A percentile compares a stretch with the other conserved stretches of the same genome.
Conservation (phyloP, 306 rosid species). For the Bauhinia variegata region DNA sequence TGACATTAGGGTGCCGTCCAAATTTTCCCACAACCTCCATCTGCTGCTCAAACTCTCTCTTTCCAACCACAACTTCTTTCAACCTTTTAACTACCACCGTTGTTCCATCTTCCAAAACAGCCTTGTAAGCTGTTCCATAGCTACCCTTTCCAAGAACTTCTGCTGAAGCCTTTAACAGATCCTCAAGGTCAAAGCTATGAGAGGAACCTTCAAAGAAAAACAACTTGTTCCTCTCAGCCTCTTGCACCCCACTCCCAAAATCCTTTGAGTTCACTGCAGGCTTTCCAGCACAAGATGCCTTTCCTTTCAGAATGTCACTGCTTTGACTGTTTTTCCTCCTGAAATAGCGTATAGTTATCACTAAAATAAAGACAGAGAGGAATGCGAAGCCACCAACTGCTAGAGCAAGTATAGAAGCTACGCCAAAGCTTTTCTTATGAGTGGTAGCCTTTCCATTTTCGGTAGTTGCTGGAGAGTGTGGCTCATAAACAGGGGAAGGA, state of each 20-base stretch:
- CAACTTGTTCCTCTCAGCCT: conserved; percentile 77
- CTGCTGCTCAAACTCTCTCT: conserved; percentile 82
- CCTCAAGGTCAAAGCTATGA: conserved; percentile 74
- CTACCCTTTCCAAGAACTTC: conserved; percentile 92
- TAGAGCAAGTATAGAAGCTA: conserved; percentile 53
- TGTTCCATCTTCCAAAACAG: conserved; percentile 82
- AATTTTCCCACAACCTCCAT: conserved; percentile 70
- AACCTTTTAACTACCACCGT: conserved; percentile 79
- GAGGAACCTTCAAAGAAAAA: conserved; percentile 75
- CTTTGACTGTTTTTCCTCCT: conserved; percentile 45
- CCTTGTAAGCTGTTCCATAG: conserved; percentile 82
- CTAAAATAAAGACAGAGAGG: conserved; percentile 45
- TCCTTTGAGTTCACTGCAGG: conserved; percentile 56
- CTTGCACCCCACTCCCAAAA: conserved; percentile 86
- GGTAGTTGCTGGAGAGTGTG: conserved; percentile 41
- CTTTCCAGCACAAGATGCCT: conserved; percentile 62
- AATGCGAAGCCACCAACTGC: conserved; percentile 57
- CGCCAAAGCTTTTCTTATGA: conserved; percentile 49
- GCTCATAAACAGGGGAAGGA: conserved; percentile 40
- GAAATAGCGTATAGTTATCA: conserved; percentile 46
- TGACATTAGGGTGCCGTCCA: conserved; percentile 69
- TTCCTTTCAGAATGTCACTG: conserved; percentile 55
- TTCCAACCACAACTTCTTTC: conserved; percentile 68
- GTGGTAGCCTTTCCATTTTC: conserved; percentile 37
- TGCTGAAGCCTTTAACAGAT: conserved; percentile 79